Evolutionary conservation across 306 rosid species (phyloP).

Genomic region (Rosa persica): DNA sequence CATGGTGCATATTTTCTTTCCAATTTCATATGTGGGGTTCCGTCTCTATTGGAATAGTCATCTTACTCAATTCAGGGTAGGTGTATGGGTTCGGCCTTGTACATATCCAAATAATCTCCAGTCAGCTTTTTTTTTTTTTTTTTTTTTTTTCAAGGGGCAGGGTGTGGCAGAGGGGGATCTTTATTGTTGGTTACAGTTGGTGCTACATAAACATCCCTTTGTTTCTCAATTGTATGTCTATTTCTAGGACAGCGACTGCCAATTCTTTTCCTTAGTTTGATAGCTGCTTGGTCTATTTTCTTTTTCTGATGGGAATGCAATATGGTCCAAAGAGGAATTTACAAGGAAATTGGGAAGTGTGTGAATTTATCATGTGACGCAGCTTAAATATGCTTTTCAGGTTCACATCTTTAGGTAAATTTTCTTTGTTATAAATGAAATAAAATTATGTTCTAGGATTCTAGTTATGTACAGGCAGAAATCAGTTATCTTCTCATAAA

Average conservation of each 20-base stretch:
- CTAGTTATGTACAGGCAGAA: neutral
- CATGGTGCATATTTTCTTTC: constrained; percentile 64
- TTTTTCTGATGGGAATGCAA: neutral
- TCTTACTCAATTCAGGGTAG: constrained; percentile 71
- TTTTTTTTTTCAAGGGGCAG: neutral
- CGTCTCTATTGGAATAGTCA: constrained; percentile 60
- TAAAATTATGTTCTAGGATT: neutral
- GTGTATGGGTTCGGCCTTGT: neutral
- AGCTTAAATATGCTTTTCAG: neutral
- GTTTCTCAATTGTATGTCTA: neutral
- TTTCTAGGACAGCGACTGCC: neutral
- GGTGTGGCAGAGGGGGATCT: neutral
- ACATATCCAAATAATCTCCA: neutral
- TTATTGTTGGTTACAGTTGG: neutral
- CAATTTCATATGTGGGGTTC: constrained; percentile 71
- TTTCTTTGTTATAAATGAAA: neutral
- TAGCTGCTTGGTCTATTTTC: neutral
- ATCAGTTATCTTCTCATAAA: neutral
- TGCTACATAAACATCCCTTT: neutral
- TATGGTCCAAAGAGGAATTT: neutral
- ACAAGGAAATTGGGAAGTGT: neutral
- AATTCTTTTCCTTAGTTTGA: neutral
- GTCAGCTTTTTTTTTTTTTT: neutral
- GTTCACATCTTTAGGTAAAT: neutral
- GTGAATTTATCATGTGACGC: neutral